Evolutionary conservation across 2,329 filamentous ascomycete genomes (phyloP).

Genomic region (Xylariaceae sp.): DNA sequence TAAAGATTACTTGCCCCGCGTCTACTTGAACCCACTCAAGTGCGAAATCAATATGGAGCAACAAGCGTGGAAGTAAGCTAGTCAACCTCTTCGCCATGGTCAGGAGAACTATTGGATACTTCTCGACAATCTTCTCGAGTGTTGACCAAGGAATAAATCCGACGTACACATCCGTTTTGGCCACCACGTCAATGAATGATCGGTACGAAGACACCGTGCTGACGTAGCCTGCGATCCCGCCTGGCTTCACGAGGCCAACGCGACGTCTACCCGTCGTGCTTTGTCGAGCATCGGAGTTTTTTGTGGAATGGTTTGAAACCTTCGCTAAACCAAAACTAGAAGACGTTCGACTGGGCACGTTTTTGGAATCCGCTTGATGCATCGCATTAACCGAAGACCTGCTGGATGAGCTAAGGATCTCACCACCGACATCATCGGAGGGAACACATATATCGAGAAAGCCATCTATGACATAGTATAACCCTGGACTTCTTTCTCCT

Average conservation of each 20-base stretch:
- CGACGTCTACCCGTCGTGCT: slow-evolving; percentile 46
- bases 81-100: slow-evolving; percentile 96
- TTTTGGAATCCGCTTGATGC: slow-evolving; percentile 30
- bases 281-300: slow-evolving; percentile 18
- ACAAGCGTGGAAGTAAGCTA: slow-evolving; percentile 77
- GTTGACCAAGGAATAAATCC: slow-evolving; percentile 83
- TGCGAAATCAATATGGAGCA: slow-evolving; percentile 96
- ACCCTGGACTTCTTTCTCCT: slow-evolving; percentile 88
- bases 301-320: slow-evolving; percentile 39
- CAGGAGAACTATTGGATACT: slow-evolving; percentile 82
- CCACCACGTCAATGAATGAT: slow-evolving; percentile 93
- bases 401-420: slow-evolving; percentile 37
- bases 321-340: slow-evolving; percentile 20
- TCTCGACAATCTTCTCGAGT: slow-evolving; percentile 86
- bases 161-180: slow-evolving; percentile 97
- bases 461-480: slow-evolving; percentile 97
- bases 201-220: slow-evolving; percentile 91
- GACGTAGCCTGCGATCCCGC: slow-evolving; percentile 88
- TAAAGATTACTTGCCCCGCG: slow-evolving; percentile 89
- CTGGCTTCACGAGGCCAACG: slow-evolving; percentile 87
- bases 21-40: slow-evolving; percentile 97
- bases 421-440: slow-evolving; percentile 48
- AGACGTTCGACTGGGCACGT: slow-evolving; percentile 17
- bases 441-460: slow-evolving; percentile 93
- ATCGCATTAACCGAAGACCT: slow-evolving; percentile 34